Evolutionary conservation across 1,284 basidiomycete species (phyloP).

Genomic region (Stygiomarasmius scandens): DNA sequence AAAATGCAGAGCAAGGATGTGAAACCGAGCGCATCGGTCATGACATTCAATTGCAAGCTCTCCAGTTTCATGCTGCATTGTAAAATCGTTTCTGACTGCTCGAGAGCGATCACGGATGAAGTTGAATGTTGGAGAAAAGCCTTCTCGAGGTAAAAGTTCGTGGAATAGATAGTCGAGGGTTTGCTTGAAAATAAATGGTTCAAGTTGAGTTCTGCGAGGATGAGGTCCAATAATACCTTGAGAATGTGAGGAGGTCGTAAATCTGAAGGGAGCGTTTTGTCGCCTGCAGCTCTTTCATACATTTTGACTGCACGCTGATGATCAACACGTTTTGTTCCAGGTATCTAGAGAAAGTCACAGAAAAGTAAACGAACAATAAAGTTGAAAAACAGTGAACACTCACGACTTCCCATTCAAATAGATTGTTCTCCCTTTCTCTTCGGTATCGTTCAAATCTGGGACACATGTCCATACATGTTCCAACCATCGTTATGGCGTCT

Average conservation of each 20-base stretch:
- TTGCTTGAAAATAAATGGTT: conserved; percentile 44
- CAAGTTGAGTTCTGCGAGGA: conserved; percentile 11
- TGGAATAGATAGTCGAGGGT: conserved; percentile 95
- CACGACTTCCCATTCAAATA: conserved; percentile 88
- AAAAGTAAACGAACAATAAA: conserved; percentile 32
- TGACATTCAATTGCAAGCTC: conserved; percentile 85
- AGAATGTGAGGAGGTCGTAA: conserved; percentile 87
- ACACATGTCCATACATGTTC: conserved; percentile 94
- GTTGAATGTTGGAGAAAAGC: conserved; percentile 73
- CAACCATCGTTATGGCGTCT: conserved; percentile 88
- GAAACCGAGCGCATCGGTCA: conserved; percentile 92
- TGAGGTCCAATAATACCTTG: conserved; percentile 51
- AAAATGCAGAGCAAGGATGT: conserved; percentile 86
- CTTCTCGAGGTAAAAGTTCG: conserved; percentile 69
- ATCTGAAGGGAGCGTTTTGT: conserved; percentile 91
- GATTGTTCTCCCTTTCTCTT: conserved; percentile 87
- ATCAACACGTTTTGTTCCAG: conserved; percentile 79
- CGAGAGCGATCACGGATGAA: conserved; percentile 95
- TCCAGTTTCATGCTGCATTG: conserved; percentile 87
- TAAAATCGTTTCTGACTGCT: conserved; percentile 91
- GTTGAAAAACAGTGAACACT: conserved; percentile 30
- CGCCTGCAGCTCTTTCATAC: conserved; percentile 93
- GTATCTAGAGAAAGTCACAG: conserved; percentile 48
- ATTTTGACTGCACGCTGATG: conserved; percentile 90
- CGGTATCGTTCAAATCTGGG: conserved; percentile 91